Base-by-base conservation (phyloP, 2,329 filamentous ascomycete genomes). In the Cordyceps militaris region DNA sequence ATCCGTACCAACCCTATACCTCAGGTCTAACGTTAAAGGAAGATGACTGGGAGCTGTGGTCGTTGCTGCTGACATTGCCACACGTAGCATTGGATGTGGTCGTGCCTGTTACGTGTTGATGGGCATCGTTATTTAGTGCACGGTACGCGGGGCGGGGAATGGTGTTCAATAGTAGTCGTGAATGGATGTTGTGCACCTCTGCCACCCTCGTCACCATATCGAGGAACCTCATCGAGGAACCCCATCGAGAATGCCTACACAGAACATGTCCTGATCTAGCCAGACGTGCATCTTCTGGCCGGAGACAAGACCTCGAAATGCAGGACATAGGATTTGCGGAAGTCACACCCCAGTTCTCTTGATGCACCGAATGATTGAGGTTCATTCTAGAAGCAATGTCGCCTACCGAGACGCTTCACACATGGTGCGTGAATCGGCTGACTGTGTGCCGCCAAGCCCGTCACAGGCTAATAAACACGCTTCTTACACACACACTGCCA, bases 331-430 rank as follows among this genome's bases (percentile, higher is more conserved):
- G n/a, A n/a, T n/a, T n/a, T 7, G n/a, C n/a, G 34, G 34, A 38
- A 38, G n/a, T n/a, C n/a, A n/a, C 14, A n/a, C 30, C 21, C 19
- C 21, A 11, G 32, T n/a, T n/a, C 47, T 7, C 30, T 14, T 3
- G 1, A 50, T 21, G 10, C 6, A 36, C 13, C 14, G 24, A 53
- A 43, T 26, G n/a, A 11, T n/a, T 10, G 26, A 5, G 34, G 23
- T 53, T 53, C 38, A 34, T 44, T 53, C 50, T 32, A 53, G 50
- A 53, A 53, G 38, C 50, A 53, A 21, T 42, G 30, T 8, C 4
- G 34, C 47, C 30, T 36, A 5, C 19, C 47, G 13, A 19, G 23
- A 34, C 21, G 47, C 28, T 30, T 34, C 8, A 19, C 19, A 50
- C 30, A 44, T 32, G 50, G 24, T 19, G 50, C 50, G 26, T 30